Evolutionary conservation across 2,329 filamentous ascomycete genomes (phyloP).

Genomic region (Curvularia spicifera): DNA sequence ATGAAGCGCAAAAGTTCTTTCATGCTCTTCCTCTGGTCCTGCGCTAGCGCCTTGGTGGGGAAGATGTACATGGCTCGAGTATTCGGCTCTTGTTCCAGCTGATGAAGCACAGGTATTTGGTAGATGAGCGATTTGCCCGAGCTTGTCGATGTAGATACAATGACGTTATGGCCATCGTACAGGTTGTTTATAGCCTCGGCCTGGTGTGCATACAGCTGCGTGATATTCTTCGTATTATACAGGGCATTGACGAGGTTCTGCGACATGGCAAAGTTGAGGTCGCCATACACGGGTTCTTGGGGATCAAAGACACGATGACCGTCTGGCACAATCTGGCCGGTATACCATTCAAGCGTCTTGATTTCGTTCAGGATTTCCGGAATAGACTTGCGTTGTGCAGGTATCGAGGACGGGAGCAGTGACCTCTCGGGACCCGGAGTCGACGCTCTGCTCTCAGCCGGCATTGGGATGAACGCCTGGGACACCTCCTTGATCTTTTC

Average conservation of each 20-base stretch:
- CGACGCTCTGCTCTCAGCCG: conserved; percentile 54
- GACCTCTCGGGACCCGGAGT: conserved; percentile 52
- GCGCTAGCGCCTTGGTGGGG: conserved; percentile 92
- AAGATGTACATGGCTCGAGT: conserved; percentile 97
- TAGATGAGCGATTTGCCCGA: conserved; percentile 99
- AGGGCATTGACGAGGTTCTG: conserved; percentile 94
- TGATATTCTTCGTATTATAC: conserved; percentile 89
- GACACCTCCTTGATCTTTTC: conserved; percentile 66
- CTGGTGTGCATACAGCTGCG: conserved; percentile 87
- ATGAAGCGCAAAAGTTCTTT: conserved; percentile 85
- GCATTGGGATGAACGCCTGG: conserved; percentile 67
- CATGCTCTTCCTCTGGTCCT: conserved; percentile 89
- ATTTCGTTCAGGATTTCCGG: conserved; percentile 86
- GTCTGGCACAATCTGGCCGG: conserved; percentile 88
- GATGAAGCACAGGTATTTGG: conserved; percentile 88
- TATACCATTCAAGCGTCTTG: conserved; percentile 84
- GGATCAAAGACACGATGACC: conserved; percentile 90
- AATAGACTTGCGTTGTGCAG: conserved; percentile 78
- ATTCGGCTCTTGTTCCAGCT: conserved; percentile 76
- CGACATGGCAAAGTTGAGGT: conserved; percentile 83
- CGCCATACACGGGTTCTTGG: conserved; percentile 80
- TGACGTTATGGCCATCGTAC: conserved; percentile 81
- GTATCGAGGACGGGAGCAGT: conserved; percentile 73
- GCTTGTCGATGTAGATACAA: conserved; percentile 92
- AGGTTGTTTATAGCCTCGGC: conserved; percentile 91